Evolutionary conservation across 352 stramenopile species (phyloP).

Genomic region (Phytophthora capsici): DNA sequence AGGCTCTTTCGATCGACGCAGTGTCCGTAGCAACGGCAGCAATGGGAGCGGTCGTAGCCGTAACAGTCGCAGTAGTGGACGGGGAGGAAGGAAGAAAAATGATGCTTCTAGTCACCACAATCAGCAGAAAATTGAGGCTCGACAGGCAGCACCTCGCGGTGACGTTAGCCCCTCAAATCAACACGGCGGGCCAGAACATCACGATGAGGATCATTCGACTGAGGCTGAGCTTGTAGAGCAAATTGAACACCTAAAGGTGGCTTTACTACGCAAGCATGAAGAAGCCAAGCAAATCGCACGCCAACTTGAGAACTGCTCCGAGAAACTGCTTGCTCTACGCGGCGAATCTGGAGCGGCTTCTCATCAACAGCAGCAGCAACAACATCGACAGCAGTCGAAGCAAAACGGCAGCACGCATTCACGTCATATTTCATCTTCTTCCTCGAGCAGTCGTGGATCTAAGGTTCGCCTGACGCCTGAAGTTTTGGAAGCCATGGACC

Average conservation of each 20-base stretch:
- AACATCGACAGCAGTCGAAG: slow-evolving; percentile 20
- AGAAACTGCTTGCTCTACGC: slow-evolving; percentile 57
- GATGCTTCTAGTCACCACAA: slow-evolving; percentile 10
- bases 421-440: slow-evolving; percentile 14
- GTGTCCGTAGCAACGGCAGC: slow-evolving; percentile 37
- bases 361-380: slow-evolving; percentile 26
- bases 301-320: slow-evolving; percentile 57
- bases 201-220: slow-evolving; percentile 12
- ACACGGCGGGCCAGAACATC: slow-evolving; percentile 49
- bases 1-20: slow-evolving; percentile 34
- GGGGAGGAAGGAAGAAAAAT: slow-evolving; percentile 31
- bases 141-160: neutral
- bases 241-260: slow-evolving; percentile 72
- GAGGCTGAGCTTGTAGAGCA: slow-evolving; percentile 69
- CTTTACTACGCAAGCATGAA: slow-evolving; percentile 79
- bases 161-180: slow-evolving; percentile 58
- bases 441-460: slow-evolving; percentile 26
- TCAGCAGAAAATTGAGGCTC: slow-evolving; percentile 24
- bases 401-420: slow-evolving; percentile 20
- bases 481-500: slow-evolving; percentile 64
- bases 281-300: slow-evolving; percentile 73
- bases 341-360: slow-evolving; percentile 10
- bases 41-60: slow-evolving; percentile 41
- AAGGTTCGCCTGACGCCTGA: slow-evolving; percentile 66
- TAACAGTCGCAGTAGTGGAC: slow-evolving; percentile 33